phyloP scores from a whole-genome alignment of 2,329 filamentous ascomycete genomes.

The Niveomyces coronatus region DNA sequence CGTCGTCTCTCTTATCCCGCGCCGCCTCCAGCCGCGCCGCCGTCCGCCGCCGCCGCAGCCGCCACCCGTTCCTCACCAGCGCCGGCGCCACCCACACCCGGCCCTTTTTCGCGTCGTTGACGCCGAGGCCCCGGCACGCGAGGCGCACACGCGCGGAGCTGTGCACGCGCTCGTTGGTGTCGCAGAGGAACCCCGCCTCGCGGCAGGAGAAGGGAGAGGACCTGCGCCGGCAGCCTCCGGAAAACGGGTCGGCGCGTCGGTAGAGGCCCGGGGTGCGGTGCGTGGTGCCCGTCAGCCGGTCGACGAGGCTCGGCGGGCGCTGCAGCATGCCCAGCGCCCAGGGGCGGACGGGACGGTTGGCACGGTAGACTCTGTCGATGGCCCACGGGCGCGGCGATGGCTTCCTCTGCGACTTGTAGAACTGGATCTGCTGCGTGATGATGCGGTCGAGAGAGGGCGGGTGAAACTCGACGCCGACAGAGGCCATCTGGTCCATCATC shows the following conservation, averaged over 20 bases:
- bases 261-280: slow-evolving; percentile 38
- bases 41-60: neutral
- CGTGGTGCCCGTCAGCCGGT: slow-evolving; percentile 32
- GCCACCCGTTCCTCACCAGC: slow-evolving; percentile 19
- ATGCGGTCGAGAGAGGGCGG: slow-evolving; percentile 30
- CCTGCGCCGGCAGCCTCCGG: slow-evolving; percentile 21
- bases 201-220: too few relatives aligned
- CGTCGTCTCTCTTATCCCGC: slow-evolving; percentile 15
- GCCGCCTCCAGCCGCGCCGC: slow-evolving; percentile 3
- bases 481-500: slow-evolving; percentile 47
- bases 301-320: slow-evolving; percentile 28
- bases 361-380: slow-evolving; percentile 34
- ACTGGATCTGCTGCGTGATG: slow-evolving; percentile 23
- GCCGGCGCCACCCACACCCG: slow-evolving; percentile 36
- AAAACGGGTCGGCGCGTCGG: slow-evolving; percentile 31
- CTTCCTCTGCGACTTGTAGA: slow-evolving; percentile 19
- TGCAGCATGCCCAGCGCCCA: slow-evolving; percentile 38
- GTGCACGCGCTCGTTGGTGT: slow-evolving; percentile 47
- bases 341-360: slow-evolving; percentile 36
- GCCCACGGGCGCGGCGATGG: slow-evolving; percentile 29
- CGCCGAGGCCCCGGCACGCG: slow-evolving; percentile 37
- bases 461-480: slow-evolving; percentile 41
- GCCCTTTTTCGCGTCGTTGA: slow-evolving; percentile 40
- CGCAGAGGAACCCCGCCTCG: too few relatives aligned
- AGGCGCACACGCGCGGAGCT: slow-evolving; percentile 44